phyloP scores from a whole-genome alignment of 495 filamentous ascomycete genomes.

The Daldinia grandis region DNA sequence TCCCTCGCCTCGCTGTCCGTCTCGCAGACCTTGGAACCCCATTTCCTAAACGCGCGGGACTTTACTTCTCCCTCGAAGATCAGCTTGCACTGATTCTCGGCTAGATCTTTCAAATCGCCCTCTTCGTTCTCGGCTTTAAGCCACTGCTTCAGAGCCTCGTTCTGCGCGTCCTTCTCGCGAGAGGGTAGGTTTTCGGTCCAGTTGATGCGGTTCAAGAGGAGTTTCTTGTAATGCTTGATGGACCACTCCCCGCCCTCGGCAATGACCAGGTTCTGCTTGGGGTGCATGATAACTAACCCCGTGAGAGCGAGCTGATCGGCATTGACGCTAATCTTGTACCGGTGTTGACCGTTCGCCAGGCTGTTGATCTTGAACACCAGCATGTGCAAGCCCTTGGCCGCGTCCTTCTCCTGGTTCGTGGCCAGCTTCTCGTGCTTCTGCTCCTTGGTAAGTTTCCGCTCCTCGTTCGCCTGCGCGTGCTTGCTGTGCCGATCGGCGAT shows the following conservation, averaged over 20 bases:
- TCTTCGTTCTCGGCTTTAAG: slow-evolving; percentile 79
- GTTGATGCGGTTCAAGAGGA: slow-evolving; percentile 91
- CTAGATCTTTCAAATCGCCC: slow-evolving; percentile 80
- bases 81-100: slow-evolving; percentile 78
- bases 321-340: slow-evolving; percentile 91
- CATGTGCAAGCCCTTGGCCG: slow-evolving; percentile 80
- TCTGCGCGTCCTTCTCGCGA: slow-evolving; percentile 63
- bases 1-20: slow-evolving; percentile 89
- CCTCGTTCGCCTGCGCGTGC: slow-evolving; percentile 82
- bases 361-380: slow-evolving; percentile 88
- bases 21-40: slow-evolving; percentile 85
- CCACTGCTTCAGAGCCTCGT: slow-evolving; percentile 74
- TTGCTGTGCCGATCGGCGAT: slow-evolving; percentile 82
- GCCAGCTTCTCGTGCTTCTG: slow-evolving; percentile 85
- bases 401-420: slow-evolving; percentile 85
- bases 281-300: slow-evolving; percentile 88
- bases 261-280: slow-evolving; percentile 85
- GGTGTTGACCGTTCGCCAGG: slow-evolving; percentile 87
- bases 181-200: slow-evolving; percentile 91
- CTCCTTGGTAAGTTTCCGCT: slow-evolving; percentile 90
- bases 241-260: slow-evolving; percentile 88
- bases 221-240: slow-evolving; percentile 78
- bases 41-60: slow-evolving; percentile 79
- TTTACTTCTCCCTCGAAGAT: slow-evolving; percentile 90
- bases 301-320: slow-evolving; percentile 87